Percentiles rank a stretch among this genome's conserved stretches.
Conservation (phyloP, 2,329 filamentous ascomycete species). For the Leptographium galeiforme region DNA sequence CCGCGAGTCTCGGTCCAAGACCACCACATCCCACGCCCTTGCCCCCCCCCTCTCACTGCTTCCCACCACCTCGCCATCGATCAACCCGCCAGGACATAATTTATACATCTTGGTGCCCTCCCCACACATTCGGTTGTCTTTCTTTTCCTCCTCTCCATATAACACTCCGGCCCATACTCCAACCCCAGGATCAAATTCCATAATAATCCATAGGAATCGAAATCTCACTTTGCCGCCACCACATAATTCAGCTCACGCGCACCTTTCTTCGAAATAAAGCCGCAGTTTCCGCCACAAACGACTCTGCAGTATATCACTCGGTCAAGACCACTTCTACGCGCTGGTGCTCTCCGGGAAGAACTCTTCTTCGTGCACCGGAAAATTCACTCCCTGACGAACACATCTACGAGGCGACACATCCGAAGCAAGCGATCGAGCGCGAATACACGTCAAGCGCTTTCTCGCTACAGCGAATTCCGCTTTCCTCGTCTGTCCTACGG, state of each 20-base stretch:
- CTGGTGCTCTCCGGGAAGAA: background rate
- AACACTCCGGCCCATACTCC: background rate
- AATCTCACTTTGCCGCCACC: background rate
- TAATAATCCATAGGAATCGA: background rate
- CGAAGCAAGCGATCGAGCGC: background rate
- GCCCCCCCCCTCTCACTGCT: slow-evolving; percentile 8
- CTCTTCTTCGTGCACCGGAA: background rate
- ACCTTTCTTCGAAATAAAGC: background rate
- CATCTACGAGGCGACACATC: background rate
- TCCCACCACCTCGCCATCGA: slow-evolving; percentile 9
- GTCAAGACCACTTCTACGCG: background rate
- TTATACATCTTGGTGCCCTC: slow-evolving; percentile 16
- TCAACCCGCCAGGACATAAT: slow-evolving; percentile 11
- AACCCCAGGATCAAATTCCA: background rate
- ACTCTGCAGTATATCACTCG: background rate
- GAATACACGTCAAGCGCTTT: background rate
- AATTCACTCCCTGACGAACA: background rate
- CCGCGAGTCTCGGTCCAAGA: slow-evolving; percentile 13
- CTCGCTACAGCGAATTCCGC: background rate
- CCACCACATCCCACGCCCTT: slow-evolving; percentile 11
- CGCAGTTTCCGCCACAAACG: background rate
- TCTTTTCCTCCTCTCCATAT: slow-evolving; percentile 2
- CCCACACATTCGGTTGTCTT: slow-evolving; percentile 9
- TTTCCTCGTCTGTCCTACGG: no score
- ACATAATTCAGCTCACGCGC: background rate